Evolutionary conservation across 2,329 filamentous ascomycete genomes (phyloP).

Genomic region (Stromatinia cepivora): DNA sequence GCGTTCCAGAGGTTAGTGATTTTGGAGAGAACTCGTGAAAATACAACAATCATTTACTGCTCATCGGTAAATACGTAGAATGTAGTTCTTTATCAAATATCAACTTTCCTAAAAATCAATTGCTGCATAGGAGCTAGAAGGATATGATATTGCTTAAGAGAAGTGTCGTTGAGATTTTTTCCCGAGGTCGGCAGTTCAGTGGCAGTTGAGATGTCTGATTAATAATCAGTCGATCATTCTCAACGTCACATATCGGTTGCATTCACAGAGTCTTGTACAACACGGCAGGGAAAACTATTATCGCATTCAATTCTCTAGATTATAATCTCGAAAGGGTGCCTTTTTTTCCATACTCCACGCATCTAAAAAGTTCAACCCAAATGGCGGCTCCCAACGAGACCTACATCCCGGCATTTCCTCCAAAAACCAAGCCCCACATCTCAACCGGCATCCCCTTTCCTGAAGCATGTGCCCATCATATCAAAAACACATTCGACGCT

Average conservation of each 20-base stretch:
- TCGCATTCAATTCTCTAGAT: neutral
- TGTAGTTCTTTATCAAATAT: neutral
- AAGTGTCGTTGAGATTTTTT: neutral
- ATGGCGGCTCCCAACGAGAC: conserved; percentile 16
- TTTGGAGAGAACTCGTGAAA: neutral
- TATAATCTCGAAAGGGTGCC: neutral
- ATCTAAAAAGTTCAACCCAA: neutral
- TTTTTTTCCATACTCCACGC: neutral
- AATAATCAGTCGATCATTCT: neutral
- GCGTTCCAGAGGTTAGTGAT: neutral
- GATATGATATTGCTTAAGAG: neutral
- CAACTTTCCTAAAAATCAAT: neutral
- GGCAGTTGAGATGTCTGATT: neutral
- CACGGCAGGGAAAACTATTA: neutral
- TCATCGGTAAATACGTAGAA: neutral
- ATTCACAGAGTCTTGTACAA: neutral
- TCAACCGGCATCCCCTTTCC: conserved; percentile 26
- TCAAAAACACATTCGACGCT: conserved; percentile 36
- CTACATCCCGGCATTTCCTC: conserved; percentile 57
- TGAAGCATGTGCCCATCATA: conserved; percentile 34
- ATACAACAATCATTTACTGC: neutral
- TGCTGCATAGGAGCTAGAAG: neutral
- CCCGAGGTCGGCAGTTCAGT: neutral
- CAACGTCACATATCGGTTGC: neutral
- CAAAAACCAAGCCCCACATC: conserved; percentile 23